Conservation (phyloP, 2,329 filamentous ascomycete genomes). For the Hypoxylon sp. region DNA sequence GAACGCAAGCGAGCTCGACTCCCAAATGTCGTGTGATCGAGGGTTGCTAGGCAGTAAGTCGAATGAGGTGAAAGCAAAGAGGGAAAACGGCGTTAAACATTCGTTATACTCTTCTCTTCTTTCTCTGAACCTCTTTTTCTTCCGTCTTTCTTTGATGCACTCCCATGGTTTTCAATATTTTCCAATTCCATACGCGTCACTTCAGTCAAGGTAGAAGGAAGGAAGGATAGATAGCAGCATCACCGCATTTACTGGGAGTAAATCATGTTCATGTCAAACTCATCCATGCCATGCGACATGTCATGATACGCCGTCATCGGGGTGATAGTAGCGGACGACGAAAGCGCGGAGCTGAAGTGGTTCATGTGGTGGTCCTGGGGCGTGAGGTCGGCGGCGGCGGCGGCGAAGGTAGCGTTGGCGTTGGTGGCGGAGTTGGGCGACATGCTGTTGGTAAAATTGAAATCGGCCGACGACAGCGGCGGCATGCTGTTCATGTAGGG, state of each 20-base stretch:
- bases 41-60: constrained; percentile 4
- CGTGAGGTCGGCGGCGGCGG: constrained; percentile 34
- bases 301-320: constrained; percentile 42
- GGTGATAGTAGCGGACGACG: constrained; percentile 43
- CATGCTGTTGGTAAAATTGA: constrained; percentile 40
- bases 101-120: constrained; percentile 11
- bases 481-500: constrained; percentile 39
- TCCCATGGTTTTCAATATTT: too few relatives aligned
- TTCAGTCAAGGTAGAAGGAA: too few relatives aligned
- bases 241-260: constrained; percentile 42
- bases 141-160: constrained; percentile 17
- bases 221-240: too few relatives aligned
- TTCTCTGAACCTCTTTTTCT: constrained; percentile 7
- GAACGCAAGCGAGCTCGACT: neutral
- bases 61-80: constrained; percentile 10
- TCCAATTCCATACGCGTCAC: too few relatives aligned
- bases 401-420: constrained; percentile 35
- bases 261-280: constrained; percentile 41
- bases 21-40: neutral
- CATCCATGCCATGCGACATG: constrained; percentile 37
- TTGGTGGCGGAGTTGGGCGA: constrained; percentile 34
- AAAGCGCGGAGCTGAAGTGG: constrained; percentile 41
- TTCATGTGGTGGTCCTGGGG: constrained; percentile 39
- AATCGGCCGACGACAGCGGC: constrained; percentile 46
- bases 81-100: constrained; percentile 20